Base-by-base conservation (phyloP, 352 stramenopile genomes). In the Pythium dissimile region DNA sequence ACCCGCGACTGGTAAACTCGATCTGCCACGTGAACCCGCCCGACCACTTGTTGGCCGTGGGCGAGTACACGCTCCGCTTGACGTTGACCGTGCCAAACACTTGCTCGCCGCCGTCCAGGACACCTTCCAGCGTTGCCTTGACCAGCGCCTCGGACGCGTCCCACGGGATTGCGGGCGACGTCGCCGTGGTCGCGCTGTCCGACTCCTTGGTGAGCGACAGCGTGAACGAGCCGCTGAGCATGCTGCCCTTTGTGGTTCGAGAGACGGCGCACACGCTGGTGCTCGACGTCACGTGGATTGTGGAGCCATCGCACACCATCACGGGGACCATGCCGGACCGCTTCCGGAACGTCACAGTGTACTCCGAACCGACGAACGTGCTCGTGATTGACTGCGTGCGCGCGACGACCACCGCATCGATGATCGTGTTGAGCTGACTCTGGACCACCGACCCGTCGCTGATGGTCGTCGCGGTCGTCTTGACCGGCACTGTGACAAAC, bases 21-120 rank as follows among this genome's bases (percentile, higher is more conserved):
- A 99, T 90, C 23, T 86, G 83, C 94, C 94, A 99, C 21, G 84
- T 87, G 58, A 97, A 98, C 2, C 91, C 89, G 15, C 95, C 95
- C 5, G 87, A 97, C 93, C 94, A 98, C 39, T 97, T 89, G 50
- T 80, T 78, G 2, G 67, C 77, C 12, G 86, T 81, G 6, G 88
- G 75, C 35, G 86, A 76, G 63, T 87, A 98, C n/a, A 92, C 77
- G 1, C 65, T 68, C 8, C 94, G 76, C 21, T 75, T 77, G 12
- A 98, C 89, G 10, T 42, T 66, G 3, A 98, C 85, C 2, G 72
- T 77, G 0, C 94, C 92, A 68, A 96, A 98, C 3, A 94, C 84
- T 31, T 69, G 71, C 34, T 96, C 83, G 0, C 30, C 50, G 20
- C 32, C 66, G 18, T 38, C 64, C 1, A 48, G 43, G 6, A 92